Evolutionary conservation across 1,139 yeast species (phyloP), one percentile per base, ranked within the genome.

Genomic region (Candida dubliniensis): DNA sequence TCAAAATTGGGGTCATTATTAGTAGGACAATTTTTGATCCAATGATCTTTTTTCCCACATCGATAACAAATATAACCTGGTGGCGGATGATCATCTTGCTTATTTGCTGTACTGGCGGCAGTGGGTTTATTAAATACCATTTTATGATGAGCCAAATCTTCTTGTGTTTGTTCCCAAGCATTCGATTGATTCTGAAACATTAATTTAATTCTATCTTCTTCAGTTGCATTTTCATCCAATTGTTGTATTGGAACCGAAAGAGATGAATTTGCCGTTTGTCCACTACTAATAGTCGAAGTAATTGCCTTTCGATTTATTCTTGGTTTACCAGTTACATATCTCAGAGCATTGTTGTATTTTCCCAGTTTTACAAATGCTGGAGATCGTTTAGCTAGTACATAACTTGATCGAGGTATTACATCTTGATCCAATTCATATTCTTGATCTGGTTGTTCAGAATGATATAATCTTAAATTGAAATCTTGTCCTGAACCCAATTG

Each of bases 1-100:
- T 93, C 98, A 77, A 90, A 90, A 56, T 82, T 87, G 4, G 97
- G 96, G 64, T 93, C 99, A 44, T 81, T 82, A 55, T 87, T 87
- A 2, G 96, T 89, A 0, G 99, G 99, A 69, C 99, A 93, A 54
- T 90, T 89, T 58, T 87, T 87, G 50, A 95, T 91, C 93, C 96
- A 91, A 64, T 93, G 99, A 50, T 93, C 96, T 63, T 90, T 88
- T 39, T 88, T 90, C 42, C 99, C 99, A 70, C 99, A 93, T 61
- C 97, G 77, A 63, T 93, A 91, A 63, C 99, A 93, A 60, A 91
- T 85, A 59, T 93, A 93, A 1, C 96, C 96, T 3, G 96, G 93
- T 1, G 99, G 99, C 4, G 97, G 96, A 7, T 87, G 81, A 52
- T 84, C 87, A 52, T 81, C 91, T 33, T 77, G 67, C 34, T 63